Evolutionary conservation across 176 grass and related monocot genomes (phyloP).

Genomic region (Saccharum officinarum): DNA sequence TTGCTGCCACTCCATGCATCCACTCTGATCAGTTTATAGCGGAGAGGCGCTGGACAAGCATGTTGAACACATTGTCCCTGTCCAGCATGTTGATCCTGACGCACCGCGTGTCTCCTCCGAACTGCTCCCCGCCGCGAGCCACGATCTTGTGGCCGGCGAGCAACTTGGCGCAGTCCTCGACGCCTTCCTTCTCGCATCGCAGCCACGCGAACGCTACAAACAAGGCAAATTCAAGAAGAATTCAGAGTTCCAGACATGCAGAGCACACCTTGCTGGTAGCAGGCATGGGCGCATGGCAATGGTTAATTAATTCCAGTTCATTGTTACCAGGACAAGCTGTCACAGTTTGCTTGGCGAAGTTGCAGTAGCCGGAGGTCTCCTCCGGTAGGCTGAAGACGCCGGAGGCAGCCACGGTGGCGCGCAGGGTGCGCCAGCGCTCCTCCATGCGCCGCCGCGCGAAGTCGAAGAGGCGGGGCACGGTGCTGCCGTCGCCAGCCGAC

Average conservation of each 20-base stretch:
- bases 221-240: not conserved
- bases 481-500: not conserved
- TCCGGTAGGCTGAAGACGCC: constrained; percentile 56
- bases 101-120: constrained; percentile 45
- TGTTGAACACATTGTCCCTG: constrained; percentile 49
- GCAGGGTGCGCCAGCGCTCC: constrained; percentile 53
- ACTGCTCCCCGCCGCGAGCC: constrained; percentile 50
- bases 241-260: not conserved
- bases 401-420: constrained; percentile 36
- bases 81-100: constrained; percentile 71
- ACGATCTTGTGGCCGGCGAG: constrained; percentile 58
- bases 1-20: not conserved
- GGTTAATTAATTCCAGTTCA: too few relatives aligned
- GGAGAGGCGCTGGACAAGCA: constrained; percentile 54
- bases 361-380: constrained; percentile 47
- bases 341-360: constrained; percentile 36
- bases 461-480: constrained; percentile 37
- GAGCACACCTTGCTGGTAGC: not conserved
- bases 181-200: constrained; percentile 50
- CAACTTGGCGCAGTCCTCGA: constrained; percentile 44
- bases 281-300: too few relatives aligned
- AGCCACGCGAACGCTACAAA: constrained; percentile 70
- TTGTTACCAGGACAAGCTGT: constrained; percentile 44
- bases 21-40: not conserved
- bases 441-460: constrained; percentile 51